phyloP scores from a whole-genome alignment of 139 green algal genomes.

The Chlorella sp. region DNA sequence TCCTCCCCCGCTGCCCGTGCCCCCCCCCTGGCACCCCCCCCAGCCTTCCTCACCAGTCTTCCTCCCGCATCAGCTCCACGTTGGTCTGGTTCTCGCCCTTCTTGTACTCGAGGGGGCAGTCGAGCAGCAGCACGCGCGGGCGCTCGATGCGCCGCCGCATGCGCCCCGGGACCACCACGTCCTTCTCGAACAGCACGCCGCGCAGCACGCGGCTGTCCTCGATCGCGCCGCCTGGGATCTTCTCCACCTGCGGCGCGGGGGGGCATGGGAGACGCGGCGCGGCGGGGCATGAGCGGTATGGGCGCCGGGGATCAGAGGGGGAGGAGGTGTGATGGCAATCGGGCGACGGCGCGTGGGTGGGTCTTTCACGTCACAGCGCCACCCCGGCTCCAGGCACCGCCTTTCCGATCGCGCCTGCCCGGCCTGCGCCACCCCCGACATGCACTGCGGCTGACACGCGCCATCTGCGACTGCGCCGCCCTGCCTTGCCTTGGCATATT shows the following conservation, averaged over 20 bases:
- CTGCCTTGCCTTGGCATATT: no score
- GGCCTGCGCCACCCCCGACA: no score
- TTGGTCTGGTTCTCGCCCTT: slow-evolving; percentile 99
- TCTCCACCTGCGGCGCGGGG: slow-evolving; percentile 94
- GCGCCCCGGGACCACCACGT: slow-evolving; percentile 93
- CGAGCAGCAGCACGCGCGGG: slow-evolving; percentile 95
- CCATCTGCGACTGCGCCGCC: no score
- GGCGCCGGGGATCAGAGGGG: no score
- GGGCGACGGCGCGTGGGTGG: no score
- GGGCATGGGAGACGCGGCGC: neutral
- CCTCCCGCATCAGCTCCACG: slow-evolving; percentile 96
- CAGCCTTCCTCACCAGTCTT: slow-evolving; percentile 78
- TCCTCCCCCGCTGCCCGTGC: no score
- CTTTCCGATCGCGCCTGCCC: no score
- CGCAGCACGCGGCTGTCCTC: slow-evolving; percentile 86
- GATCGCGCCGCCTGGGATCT: slow-evolving; percentile 89
- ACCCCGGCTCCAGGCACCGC: no score
- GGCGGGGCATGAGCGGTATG: no score
- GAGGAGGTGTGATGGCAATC: no score
- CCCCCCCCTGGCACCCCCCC: neutral
- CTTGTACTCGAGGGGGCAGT: slow-evolving; percentile 99
- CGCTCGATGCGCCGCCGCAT: slow-evolving; percentile 93
- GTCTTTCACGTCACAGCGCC: no score
- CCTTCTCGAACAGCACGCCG: slow-evolving; percentile 99
- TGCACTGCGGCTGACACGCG: neutral